Evolutionary conservation across 768 basidiomycete genomes (phyloP), one percentile per base, ranked within the genome.

Genomic region (Mycena latifolia): DNA sequence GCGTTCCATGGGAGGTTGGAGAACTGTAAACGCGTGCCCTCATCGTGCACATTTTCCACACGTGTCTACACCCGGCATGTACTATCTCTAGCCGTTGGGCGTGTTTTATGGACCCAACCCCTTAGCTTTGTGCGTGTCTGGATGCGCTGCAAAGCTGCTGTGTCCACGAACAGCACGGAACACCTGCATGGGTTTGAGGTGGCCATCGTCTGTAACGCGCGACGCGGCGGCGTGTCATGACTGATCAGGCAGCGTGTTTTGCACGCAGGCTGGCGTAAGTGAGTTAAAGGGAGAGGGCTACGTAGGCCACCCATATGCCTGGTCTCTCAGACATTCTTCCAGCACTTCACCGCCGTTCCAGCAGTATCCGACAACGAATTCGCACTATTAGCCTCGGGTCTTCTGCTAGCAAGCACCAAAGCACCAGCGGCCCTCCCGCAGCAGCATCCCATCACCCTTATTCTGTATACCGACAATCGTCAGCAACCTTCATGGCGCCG

Each of bases 1-100:
- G 90, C 39, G 84, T 93, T 37, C 90, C 92, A 65, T 94, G 93
- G 93, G 91, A 91, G 77, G 82, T 87, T 11, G 93, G 88, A 56
- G 93, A 93, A 71, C 71, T 94, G 77, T 93, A 84, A 75, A 48
- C 61, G 55, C 45, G 51, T 35, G 20, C 20, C 65, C 69, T 55
- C 45, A 59, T 55, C 15, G 24, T 29, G 12, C 41, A 41, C 63
- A 47, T 57, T 56, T 50, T 29, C 28, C n/a, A 45, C 61, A 63
- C 69, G 61, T 69, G 61, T 55, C 28, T 55, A 50, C 61, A 37
- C n/a, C 51, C 48, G 50, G 62, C 55, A 53, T 62, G 47, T 62
- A 41, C 50, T 43, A 39, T 59, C 41, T 43, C 41, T 43, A 11
- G 41, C 41, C 27, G 24, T 22, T 18, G 8, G 47, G 55, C 54